Conservation (phyloP, 2,329 filamentous ascomycete species). For the Botrytis sinoallii region DNA sequence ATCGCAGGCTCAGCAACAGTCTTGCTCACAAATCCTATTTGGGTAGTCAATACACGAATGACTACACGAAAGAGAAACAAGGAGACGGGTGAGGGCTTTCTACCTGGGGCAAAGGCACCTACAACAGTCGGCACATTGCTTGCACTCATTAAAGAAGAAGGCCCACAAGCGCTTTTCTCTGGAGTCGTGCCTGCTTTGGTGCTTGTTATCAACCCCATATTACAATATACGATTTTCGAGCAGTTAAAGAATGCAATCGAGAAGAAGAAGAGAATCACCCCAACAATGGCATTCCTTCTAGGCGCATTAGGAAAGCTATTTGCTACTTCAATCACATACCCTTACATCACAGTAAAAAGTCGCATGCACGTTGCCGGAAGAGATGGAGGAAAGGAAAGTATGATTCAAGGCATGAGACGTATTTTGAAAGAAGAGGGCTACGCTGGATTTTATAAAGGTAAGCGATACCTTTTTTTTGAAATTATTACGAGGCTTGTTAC, state of each 20-base stretch:
- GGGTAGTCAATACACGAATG: conserved; percentile 98
- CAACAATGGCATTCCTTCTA: conserved; percentile 82
- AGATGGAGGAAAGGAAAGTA: conserved; percentile 73
- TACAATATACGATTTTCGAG: conserved; percentile 98
- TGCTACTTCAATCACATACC: conserved; percentile 91
- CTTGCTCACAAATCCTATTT: conserved; percentile 95
- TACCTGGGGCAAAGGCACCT: conserved; percentile 53
- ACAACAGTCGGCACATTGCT: conserved; percentile 80
- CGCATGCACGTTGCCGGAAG: conserved; percentile 88
- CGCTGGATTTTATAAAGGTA: conserved; percentile 86
- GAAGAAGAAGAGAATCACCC: conserved; percentile 70
- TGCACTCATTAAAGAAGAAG: conserved; percentile 78
- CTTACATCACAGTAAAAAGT: conserved; percentile 98
- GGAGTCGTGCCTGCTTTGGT: conserved; percentile 91
- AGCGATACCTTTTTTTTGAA: conserved; percentile 32
- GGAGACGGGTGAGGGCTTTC: conserved; percentile 42
- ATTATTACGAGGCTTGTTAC: conserved; percentile 1
- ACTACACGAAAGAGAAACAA: conserved; percentile 72
- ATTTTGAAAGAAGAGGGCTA: conserved; percentile 91
- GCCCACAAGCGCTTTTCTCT: conserved; percentile 79
- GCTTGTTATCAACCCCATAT: conserved; percentile 94
- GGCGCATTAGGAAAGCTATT: conserved; percentile 93
- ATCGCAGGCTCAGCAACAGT: conserved; percentile 93
- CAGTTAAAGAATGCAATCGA: conserved; percentile 92
- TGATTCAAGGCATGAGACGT: conserved; percentile 71